phyloP scores from a whole-genome alignment of 2,329 filamentous ascomycete species.

The Ophiostoma sp. region DNA sequence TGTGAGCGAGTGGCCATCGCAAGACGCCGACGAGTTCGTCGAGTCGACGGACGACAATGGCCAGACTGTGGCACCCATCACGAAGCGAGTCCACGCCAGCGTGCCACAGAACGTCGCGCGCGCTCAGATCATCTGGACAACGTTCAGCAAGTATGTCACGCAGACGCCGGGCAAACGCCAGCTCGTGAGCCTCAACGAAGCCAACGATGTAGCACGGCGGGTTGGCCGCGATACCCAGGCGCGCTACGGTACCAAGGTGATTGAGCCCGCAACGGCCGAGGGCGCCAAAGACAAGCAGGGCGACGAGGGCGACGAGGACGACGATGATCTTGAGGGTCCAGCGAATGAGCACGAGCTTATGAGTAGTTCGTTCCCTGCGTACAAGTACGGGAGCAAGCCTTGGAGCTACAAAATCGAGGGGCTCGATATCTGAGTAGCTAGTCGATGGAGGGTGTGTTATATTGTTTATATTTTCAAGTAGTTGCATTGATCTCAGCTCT shows the following conservation, averaged over 20 bases:
- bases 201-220: conserved; percentile 38
- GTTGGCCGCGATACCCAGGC: not conserved
- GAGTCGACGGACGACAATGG: not conserved
- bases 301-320: no score
- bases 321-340: not conserved
- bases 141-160: conserved; percentile 13
- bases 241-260: not conserved
- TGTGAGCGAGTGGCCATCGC: not conserved
- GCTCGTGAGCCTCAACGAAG: conserved; percentile 51
- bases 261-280: not conserved
- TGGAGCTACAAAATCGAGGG: not conserved
- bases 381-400: not conserved
- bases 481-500: no score
- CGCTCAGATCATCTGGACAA: not conserved
- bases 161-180: conserved; percentile 35
- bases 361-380: not conserved
- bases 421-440: not conserved
- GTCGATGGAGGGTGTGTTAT: not conserved
- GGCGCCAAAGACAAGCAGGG: no score
- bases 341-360: not conserved
- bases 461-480: not conserved
- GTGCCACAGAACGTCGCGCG: not conserved
- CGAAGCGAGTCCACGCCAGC: not conserved
- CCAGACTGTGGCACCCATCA: not conserved
- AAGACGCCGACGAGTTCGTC: not conserved